Conservation (phyloP, 2,329 filamentous ascomycete species). For the Xylariaceae sp. region DNA sequence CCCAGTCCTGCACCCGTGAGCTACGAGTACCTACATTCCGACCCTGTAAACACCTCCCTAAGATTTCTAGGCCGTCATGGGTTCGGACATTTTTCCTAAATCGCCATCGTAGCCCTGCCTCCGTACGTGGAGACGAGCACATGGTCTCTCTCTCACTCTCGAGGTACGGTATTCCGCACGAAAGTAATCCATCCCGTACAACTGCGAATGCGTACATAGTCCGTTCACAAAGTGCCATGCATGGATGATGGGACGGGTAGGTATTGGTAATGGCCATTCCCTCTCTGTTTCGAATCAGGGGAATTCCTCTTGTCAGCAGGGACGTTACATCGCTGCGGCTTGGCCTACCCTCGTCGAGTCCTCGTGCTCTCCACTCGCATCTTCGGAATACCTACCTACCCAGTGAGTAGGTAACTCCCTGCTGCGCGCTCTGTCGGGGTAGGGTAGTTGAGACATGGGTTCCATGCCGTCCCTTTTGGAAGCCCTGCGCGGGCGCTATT, state of each 20-base stretch:
- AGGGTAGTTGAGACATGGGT: conserved; percentile 13
- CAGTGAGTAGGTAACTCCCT: not conserved
- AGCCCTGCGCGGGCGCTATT: conserved; percentile 7
- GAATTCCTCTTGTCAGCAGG: conserved; percentile 16
- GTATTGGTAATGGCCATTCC: conserved; percentile 5
- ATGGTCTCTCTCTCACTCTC: conserved; percentile 8
- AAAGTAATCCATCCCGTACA: not conserved
- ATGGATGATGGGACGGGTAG: conserved; percentile 1
- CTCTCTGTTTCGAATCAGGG: conserved; percentile 20
- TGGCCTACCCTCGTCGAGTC: conserved; percentile 1
- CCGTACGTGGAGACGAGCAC: conserved; percentile 11
- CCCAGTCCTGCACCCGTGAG: too few relatives aligned
- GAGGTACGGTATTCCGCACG: not conserved
- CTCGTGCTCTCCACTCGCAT: conserved; percentile 11
- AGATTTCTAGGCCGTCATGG: conserved; percentile 3
- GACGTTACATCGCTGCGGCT: conserved; percentile 18
- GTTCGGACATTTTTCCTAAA: conserved; percentile 13
- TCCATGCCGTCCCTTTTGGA: conserved; percentile 3
- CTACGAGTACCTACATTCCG: too few relatives aligned
- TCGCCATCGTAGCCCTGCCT: conserved; percentile 1
- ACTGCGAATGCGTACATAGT: not conserved
- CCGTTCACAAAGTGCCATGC: conserved; percentile 20
- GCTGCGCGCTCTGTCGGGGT: conserved; percentile 13
- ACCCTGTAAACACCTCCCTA: not conserved
- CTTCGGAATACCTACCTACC: not conserved